Evolutionary conservation across 805 yeast genomes (phyloP), one percentile per base, ranked within the genome.

Genomic region (Schwanniomyces sp.): DNA sequence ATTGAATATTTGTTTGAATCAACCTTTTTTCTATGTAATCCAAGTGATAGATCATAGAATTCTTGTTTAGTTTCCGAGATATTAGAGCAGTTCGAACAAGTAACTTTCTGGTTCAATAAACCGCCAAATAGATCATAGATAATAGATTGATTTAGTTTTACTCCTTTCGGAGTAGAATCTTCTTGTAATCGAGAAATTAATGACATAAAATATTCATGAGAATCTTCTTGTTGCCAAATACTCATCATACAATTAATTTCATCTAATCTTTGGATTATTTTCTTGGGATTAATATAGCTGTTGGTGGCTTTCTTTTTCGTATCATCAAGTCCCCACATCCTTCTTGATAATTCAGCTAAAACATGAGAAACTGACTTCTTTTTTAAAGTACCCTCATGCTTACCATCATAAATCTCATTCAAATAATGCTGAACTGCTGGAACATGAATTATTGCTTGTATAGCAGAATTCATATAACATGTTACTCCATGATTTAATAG

Each of bases 191-290:
- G 72, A 7, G 92, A 82, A 77, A 91, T 78, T 51, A 91, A 72
- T 10, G 96, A 88, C 97, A 91, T 91, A 64, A 86, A 89, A 69
- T 91, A 94, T 68, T 94, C 99, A 67, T 94, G 99, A 0, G 96
- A 87, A 67, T 94, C 99, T 67, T 94, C 98, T 66, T 94, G 99
- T 67, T 90, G 91, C 96, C 96, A 91, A 64, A 85, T 94, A 40
- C 91, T 84, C 96, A 91, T 90, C 96, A 89, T 88, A 63, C 96
- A 89, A 66, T 91, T 91, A 58, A 92, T 89, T 58, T 89, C 96
- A 43, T 80, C 88, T 48, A 88, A 72, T 54, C 90, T 76, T 44
- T 76, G 75, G 49, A 88, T 85, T 57, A 91, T 74, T 58, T 80
- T 81, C 55, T 82, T 82, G 8, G 96, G 98, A 67, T 87, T 87